A percentile compares a stretch with the other conserved stretches of the same genome.
These are phyloP conservation scores for Urochloa ruziziensis DNA, from an alignment of 176 grass and related monocot genomes.

Conservation along the genomic window DNA sequence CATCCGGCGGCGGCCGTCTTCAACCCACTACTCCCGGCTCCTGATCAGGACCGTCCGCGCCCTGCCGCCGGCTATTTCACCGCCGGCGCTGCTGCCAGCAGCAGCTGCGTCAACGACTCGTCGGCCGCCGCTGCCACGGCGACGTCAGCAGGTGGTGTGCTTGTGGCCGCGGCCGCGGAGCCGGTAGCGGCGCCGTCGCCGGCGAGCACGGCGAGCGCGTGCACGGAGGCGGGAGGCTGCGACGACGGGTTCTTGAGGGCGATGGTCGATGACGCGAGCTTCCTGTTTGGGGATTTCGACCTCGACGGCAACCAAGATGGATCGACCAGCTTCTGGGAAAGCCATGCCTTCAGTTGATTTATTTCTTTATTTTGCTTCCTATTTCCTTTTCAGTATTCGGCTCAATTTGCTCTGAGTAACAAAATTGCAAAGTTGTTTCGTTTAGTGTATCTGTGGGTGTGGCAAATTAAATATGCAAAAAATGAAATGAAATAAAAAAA, in stretches of 20 bases:
- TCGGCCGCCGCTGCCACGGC: background rate
- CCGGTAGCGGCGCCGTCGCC: background rate
- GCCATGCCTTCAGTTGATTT: conserved; percentile 20
- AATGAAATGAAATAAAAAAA: background rate
- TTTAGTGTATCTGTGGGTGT: background rate
- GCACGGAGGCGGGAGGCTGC: background rate
- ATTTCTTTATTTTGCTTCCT: background rate
- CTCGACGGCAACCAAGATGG: conserved; percentile 4
- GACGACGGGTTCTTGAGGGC: conserved; percentile 17
- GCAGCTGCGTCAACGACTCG: background rate
- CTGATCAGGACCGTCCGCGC: background rate
- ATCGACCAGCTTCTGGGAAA: conserved; percentile 16
- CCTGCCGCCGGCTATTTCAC: background rate
- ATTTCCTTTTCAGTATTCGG: background rate
- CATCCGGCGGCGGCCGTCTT: background rate
- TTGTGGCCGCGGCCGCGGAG: background rate
- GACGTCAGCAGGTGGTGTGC: background rate
- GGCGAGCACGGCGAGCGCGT: background rate
- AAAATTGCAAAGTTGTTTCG: background rate
- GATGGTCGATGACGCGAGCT: conserved; percentile 13
- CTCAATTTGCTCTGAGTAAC: background rate
- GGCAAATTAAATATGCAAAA: background rate
- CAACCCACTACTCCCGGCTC: background rate
- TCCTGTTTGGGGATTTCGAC: conserved; percentile 30
- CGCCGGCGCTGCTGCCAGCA: background rate